Evolutionary conservation across 2,329 filamentous ascomycete genomes (phyloP).

Genomic region (Pseudogymnoascus sp.): DNA sequence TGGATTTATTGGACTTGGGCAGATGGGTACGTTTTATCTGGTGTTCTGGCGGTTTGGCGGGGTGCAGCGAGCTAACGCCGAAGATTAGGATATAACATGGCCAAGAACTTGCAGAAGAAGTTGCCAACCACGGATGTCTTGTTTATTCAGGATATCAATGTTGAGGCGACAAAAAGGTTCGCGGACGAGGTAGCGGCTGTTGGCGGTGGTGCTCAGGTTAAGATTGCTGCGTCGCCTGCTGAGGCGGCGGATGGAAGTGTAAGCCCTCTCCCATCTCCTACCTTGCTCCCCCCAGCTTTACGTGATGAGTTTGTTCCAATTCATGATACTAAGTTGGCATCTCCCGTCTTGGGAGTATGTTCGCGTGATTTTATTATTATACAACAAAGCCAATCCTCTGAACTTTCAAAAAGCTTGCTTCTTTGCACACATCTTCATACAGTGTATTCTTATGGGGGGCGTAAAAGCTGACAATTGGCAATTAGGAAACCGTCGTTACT

Average conservation of each 20-base stretch:
- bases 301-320: constrained; percentile 47
- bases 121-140: constrained; percentile 54
- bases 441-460: not conserved
- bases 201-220: constrained; percentile 38
- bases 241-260: constrained; percentile 61
- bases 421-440: constrained; percentile 1
- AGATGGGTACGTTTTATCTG: constrained; percentile 44
- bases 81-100: constrained; percentile 61
- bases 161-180: constrained; percentile 47
- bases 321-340: constrained; percentile 70
- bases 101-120: constrained; percentile 60
- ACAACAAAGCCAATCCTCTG: constrained; percentile 70
- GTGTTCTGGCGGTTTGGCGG: constrained; percentile 1
- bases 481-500: constrained; percentile 76
- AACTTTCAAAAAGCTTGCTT: constrained; percentile 27
- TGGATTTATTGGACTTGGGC: constrained; percentile 52
- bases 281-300: constrained; percentile 16
- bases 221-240: constrained; percentile 47
- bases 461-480: constrained; percentile 15
- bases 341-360: constrained; percentile 41
- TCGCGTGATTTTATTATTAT: constrained; percentile 50
- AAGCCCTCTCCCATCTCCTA: constrained; percentile 31
- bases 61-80: not conserved
- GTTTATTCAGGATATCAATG: constrained; percentile 58
- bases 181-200: constrained; percentile 39